Evolutionary conservation across 2,329 filamentous ascomycete species (phyloP), one percentile per base, ranked within the genome.

Genomic region (Verticillium nubilum): DNA sequence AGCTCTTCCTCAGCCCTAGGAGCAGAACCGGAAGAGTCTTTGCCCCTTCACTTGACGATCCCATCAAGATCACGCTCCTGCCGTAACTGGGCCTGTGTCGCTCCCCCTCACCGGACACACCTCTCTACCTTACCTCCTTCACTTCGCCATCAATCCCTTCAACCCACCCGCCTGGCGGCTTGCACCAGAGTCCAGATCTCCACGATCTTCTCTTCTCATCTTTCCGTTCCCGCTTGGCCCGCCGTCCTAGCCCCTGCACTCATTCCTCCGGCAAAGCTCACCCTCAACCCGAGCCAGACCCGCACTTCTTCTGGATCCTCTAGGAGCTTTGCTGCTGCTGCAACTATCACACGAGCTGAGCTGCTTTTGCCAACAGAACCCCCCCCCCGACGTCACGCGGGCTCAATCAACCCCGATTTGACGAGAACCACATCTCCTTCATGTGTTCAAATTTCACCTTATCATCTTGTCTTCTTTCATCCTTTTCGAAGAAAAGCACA

Each of bases 381-480:
- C 5, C 27, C 25, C 52, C 25, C 52, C 27, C 26, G 27, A 17
- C 52, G 52, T 53, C 52, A 53, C 52, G 52, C 52, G 52, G n/a
- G 6, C 52, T 28, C 25, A 15, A 25, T 53, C 25, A 12, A 17
- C 52, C 25, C n/a, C 25, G 13, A 28, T n/a, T 17, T 13, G 3
- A 53, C 25, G 52, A 29, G 25, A 53, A 28, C 33, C 59, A 56
- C 52, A 42, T 54, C 27, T 54, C 55, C 58, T 54, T 59, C 57
- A 59, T 62, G 58, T 23, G 29, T 15, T 33, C 33, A 17, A n/a
- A 29, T 47, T 50, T n/a, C 29, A 29, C 42, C 19, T 29, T 26
- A 53, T 64, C n/a, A n/a, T 58, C 29, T 57, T 27, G 55, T 37
- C 28, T 59, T 42, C 26, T 59, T 58, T 52, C 56, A 31, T 23